Conservation (phyloP, 2,329 filamentous ascomycete species). For the Moelleriella libera region DNA sequence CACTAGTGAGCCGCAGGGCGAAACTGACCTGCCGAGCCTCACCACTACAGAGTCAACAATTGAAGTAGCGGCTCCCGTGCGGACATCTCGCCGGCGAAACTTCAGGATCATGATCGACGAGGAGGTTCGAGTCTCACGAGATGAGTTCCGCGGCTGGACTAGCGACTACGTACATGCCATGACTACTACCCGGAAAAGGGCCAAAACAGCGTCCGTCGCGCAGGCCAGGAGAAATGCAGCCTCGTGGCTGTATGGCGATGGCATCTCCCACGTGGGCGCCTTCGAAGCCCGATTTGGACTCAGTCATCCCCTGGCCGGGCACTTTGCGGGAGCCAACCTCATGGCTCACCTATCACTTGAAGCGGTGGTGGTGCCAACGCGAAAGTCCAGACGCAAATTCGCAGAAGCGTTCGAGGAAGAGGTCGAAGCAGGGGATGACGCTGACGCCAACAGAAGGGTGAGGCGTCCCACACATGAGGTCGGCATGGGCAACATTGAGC, state of each 20-base stretch:
- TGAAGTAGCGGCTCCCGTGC: slow-evolving; percentile 7
- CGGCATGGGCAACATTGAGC: neutral
- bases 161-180: slow-evolving; percentile 40
- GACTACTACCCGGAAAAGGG: slow-evolving; percentile 18
- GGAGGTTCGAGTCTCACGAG: slow-evolving; percentile 19
- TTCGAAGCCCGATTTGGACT: slow-evolving; percentile 12
- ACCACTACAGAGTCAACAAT: slow-evolving; percentile 1
- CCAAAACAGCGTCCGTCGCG: slow-evolving; percentile 10
- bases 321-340: slow-evolving; percentile 30
- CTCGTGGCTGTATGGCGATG: slow-evolving; percentile 16
- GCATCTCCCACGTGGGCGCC: slow-evolving; percentile 18
- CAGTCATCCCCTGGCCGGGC: slow-evolving; percentile 26
- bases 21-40: neutral
- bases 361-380: slow-evolving; percentile 4
- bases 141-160: slow-evolving; percentile 25
- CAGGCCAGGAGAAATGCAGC: slow-evolving; percentile 25
- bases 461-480: neutral
- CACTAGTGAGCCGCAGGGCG: neutral
- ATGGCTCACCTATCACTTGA: slow-evolving; percentile 15
- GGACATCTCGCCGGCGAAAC: slow-evolving; percentile 13
- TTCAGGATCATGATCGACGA: slow-evolving; percentile 15
- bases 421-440: slow-evolving; percentile 5
- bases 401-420: slow-evolving; percentile 28
- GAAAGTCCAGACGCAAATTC: slow-evolving; percentile 25
- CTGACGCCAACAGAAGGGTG: neutral